These are phyloP conservation scores for Fagopyrum homotropicum DNA, from an alignment of 148 eudicot genomes.

Conservation along the genomic window DNA sequence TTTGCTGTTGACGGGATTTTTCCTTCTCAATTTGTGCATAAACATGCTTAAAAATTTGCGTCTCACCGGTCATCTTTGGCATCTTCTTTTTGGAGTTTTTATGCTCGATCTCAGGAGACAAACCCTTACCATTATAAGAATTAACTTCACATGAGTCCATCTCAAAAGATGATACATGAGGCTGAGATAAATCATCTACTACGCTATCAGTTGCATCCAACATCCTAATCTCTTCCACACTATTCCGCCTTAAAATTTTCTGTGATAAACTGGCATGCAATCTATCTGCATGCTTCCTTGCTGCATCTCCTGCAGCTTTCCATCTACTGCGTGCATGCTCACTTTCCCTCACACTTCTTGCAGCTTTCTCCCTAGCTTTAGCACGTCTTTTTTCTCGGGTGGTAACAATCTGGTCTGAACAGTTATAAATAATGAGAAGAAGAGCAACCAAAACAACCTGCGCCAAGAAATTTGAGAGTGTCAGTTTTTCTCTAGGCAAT, in stretches of 20 bases:
- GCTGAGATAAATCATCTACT: constrained; percentile 18
- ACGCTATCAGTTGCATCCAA: constrained; percentile 23
- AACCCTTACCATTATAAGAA: constrained; percentile 22
- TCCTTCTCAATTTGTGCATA: constrained; percentile 54
- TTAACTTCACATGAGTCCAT: constrained; percentile 25
- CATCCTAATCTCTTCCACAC: constrained; percentile 24
- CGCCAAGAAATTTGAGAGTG: constrained; percentile 7
- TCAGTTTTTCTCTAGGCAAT: not conserved
- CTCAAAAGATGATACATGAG: constrained; percentile 20
- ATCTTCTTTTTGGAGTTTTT: constrained; percentile 17
- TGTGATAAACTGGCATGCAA: constrained; percentile 50
- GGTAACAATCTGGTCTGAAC: constrained; percentile 71
- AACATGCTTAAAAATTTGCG: constrained; percentile 56
- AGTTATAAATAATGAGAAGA: constrained; percentile 77
- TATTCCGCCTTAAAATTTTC: constrained; percentile 44
- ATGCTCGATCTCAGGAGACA: constrained; percentile 27
- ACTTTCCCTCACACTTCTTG: constrained; percentile 48
- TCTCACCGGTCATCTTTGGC: constrained; percentile 22
- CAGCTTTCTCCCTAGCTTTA: constrained; percentile 79
- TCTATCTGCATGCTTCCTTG: constrained; percentile 46
- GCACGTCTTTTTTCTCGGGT: constrained; percentile 70
- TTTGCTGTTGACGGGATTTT: constrained; percentile 33
- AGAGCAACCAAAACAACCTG: constrained; percentile 78
- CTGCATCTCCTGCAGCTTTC: constrained; percentile 68
- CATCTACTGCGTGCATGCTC: constrained; percentile 57